Conservation (phyloP, 805 yeast genomes). For the Ogataea nonfermentans region DNA sequence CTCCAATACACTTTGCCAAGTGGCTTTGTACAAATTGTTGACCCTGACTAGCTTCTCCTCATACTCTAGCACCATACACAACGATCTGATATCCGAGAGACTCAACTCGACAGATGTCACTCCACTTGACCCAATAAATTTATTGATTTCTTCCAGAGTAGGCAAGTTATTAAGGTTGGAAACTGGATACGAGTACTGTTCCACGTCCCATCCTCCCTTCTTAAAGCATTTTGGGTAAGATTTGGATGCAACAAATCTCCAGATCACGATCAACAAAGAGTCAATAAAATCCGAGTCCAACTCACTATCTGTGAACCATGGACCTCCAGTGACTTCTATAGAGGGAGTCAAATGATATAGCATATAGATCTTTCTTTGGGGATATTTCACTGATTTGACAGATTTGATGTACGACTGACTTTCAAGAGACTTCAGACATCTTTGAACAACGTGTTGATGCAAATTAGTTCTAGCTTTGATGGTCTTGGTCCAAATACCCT, state of each 20-base stretch:
- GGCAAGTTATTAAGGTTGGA: conserved; percentile 50
- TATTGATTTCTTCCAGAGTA: conserved; percentile 68
- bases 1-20: conserved; percentile 78
- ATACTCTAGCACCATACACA: conserved; percentile 83
- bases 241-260: conserved; percentile 78
- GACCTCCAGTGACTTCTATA: conserved; percentile 96
- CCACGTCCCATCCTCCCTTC: conserved; percentile 28
- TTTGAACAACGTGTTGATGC: conserved; percentile 85
- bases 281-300: conserved; percentile 92
- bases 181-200: conserved; percentile 30
- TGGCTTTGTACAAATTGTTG: conserved; percentile 67
- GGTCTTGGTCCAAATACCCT: conserved; percentile 95
- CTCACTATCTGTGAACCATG: conserved; percentile 97
- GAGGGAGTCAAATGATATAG: conserved; percentile 90
- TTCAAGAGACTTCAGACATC: conserved; percentile 80
- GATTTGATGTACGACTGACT: conserved; percentile 79
- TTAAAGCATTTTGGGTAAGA: conserved; percentile 75
- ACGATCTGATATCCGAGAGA: conserved; percentile 67
- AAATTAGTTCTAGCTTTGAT: conserved; percentile 83
- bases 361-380: conserved; percentile 96
- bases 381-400: conserved; percentile 84
- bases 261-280: conserved; percentile 73
- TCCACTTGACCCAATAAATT: conserved; percentile 67
- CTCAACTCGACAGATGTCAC: conserved; percentile 82
- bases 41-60: conserved; percentile 81